A percentile compares a stretch with the other conserved stretches of the same genome.
phyloP scores from a whole-genome alignment of 495 filamentous ascomycete species.

The Penicillium subrubescens region DNA sequence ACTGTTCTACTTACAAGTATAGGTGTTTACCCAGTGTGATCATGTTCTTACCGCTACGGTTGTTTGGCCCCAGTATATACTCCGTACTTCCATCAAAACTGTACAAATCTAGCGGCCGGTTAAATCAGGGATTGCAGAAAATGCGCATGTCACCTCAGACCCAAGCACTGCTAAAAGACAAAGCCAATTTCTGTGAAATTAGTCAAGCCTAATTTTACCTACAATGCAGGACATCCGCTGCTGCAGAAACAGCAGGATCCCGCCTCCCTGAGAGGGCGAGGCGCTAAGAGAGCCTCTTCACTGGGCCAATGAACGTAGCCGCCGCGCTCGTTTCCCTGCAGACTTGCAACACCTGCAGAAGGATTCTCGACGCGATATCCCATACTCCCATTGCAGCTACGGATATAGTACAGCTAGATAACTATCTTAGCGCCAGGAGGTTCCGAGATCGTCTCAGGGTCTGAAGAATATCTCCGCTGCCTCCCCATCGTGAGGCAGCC shows the following conservation, averaged over 20 bases:
- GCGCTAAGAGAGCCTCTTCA: slow-evolving; percentile 16
- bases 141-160: neutral
- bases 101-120: too few relatives aligned
- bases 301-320: slow-evolving; percentile 9
- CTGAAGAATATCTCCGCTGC: slow-evolving; percentile 17
- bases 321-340: slow-evolving; percentile 7
- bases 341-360: slow-evolving; percentile 18
- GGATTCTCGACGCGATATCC: neutral
- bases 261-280: slow-evolving; percentile 6
- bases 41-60: neutral
- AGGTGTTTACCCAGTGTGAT: too few relatives aligned
- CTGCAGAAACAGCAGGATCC: slow-evolving; percentile 6
- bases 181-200: neutral
- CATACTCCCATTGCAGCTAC: neutral
- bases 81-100: neutral
- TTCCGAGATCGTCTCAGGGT: slow-evolving; percentile 16
- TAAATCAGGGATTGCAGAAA: neutral
- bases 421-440: slow-evolving; percentile 29
- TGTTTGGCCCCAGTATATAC: neutral
- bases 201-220: neutral
- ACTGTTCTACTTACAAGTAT: neutral
- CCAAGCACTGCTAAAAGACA: neutral
- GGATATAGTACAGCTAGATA: neutral
- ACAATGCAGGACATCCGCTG: slow-evolving; percentile 13
- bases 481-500: slow-evolving; percentile 8